Evolutionary conservation across 1,284 basidiomycete species (phyloP).

Genomic region (Cryptococcus neoformans): DNA sequence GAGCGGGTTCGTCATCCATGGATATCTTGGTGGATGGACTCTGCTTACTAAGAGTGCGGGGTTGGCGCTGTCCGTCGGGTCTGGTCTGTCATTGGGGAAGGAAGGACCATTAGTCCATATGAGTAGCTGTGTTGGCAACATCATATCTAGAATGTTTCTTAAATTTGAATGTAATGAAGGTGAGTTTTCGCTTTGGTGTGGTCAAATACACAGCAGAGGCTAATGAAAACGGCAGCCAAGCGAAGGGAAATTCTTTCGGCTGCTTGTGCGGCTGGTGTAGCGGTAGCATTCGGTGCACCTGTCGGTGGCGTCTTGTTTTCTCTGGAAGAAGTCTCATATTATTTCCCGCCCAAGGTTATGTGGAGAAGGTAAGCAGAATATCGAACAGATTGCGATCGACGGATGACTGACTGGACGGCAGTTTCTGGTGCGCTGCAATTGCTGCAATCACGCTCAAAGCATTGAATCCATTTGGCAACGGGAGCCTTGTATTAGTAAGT

Average conservation of each 20-base stretch:
- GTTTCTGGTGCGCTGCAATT: slow-evolving; percentile 94
- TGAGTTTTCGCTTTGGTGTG: slow-evolving; percentile 28
- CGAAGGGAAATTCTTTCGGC: slow-evolving; percentile 88
- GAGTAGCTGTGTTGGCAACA: slow-evolving; percentile 91
- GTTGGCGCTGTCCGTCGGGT: slow-evolving; percentile 83
- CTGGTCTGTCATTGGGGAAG: slow-evolving; percentile 83
- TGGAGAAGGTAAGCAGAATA: slow-evolving; percentile 68
- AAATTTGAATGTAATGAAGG: slow-evolving; percentile 96
- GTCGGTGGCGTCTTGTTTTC: slow-evolving; percentile 92
- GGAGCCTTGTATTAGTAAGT: slow-evolving; percentile 50
- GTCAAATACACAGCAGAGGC: not conserved
- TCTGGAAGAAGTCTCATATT: slow-evolving; percentile 91
- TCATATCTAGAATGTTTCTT: slow-evolving; percentile 76
- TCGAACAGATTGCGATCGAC: not conserved
- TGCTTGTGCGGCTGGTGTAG: slow-evolving; percentile 67
- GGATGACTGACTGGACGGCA: slow-evolving; percentile 4
- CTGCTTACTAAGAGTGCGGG: slow-evolving; percentile 90
- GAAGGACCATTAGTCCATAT: slow-evolving; percentile 98
- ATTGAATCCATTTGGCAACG: slow-evolving; percentile 81
- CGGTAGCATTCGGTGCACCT: slow-evolving; percentile 83
- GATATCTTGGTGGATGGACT: slow-evolving; percentile 87
- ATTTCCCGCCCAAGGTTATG: slow-evolving; percentile 92
- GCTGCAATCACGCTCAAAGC: slow-evolving; percentile 84
- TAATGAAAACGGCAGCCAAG: slow-evolving; percentile 57
- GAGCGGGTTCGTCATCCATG: slow-evolving; percentile 92